Conservation (phyloP, 805 yeast genomes). For the Spathaspora passalidarum region DNA sequence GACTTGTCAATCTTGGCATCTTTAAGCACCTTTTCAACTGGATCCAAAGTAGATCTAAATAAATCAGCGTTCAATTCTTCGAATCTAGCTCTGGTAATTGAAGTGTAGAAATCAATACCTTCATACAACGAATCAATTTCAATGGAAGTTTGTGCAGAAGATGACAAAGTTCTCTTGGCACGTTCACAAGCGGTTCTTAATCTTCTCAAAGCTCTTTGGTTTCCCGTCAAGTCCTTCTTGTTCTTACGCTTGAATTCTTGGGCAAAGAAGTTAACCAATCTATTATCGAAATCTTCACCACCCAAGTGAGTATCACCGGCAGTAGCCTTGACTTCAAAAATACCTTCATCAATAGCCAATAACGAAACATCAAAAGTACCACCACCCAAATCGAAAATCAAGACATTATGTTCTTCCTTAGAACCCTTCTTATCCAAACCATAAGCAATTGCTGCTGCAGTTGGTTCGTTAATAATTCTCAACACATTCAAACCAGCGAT, state of each 20-base stretch:
- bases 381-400: conserved; percentile 95
- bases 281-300: conserved; percentile 94
- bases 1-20: conserved; percentile 87
- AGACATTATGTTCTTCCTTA: conserved; percentile 71
- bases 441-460: conserved; percentile 46
- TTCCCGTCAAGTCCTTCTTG: conserved; percentile 74
- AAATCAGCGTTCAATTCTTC: conserved; percentile 93
- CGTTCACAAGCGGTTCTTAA: conserved; percentile 97
- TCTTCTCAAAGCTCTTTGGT: conserved; percentile 86
- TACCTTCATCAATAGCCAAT: conserved; percentile 85
- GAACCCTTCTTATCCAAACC: conserved; percentile 50
- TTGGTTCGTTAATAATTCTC: conserved; percentile 44
- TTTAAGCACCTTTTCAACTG: conserved; percentile 92
- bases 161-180: conserved; percentile 94
- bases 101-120: conserved; percentile 93
- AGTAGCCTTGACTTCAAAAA: conserved; percentile 88
- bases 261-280: conserved; percentile 82
- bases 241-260: conserved; percentile 95
- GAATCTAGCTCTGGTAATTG: conserved; percentile 95
- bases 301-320: conserved; percentile 97
- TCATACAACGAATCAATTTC: conserved; percentile 94
- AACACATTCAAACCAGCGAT: conserved; percentile 46
- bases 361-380: conserved; percentile 95
- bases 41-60: conserved; percentile 92
- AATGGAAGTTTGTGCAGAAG: conserved; percentile 92